Conservation (phyloP, 192 early-diverging fungal species). For the Kickxella alabastrina region DNA sequence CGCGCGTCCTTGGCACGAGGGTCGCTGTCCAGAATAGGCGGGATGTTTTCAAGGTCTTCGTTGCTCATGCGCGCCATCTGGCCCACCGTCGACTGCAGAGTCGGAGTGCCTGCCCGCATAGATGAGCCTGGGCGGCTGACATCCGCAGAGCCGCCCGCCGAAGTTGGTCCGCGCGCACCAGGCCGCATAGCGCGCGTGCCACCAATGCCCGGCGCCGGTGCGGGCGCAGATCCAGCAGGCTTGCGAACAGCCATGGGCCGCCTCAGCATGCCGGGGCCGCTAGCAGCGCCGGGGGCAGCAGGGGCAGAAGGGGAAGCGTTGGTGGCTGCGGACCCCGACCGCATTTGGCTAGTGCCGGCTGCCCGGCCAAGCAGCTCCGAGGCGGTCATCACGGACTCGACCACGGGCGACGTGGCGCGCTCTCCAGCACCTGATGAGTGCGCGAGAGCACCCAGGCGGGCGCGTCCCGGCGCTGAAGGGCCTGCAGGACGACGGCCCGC, state of each 20-base stretch:
- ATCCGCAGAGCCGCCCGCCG: constrained; percentile 4
- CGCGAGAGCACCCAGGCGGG: constrained; percentile 5
- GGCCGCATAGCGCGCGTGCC: constrained; percentile 16
- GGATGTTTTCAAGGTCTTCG: constrained; percentile 44
- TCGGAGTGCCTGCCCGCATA: constrained; percentile 8
- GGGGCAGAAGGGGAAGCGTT: neutral
- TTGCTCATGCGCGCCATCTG: constrained; percentile 44
- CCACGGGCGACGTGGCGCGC: constrained; percentile 27
- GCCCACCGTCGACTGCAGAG: constrained; percentile 9
- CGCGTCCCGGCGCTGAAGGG: neutral
- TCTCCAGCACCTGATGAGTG: neutral
- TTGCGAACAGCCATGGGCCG: constrained; percentile 47
- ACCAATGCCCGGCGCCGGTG: constrained; percentile 1
- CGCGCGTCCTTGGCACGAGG: constrained; percentile 63
- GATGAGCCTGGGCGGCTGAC: constrained; percentile 32
- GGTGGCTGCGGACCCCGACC: neutral
- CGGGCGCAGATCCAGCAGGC: constrained; percentile 9
- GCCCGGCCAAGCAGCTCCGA: constrained; percentile 43
- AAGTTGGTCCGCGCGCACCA: constrained; percentile 9
- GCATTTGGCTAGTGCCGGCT: neutral
- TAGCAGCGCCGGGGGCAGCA: neutral
- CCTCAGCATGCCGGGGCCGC: constrained; percentile 36
- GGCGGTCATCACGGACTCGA: constrained; percentile 49
- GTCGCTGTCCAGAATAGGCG: constrained; percentile 65
- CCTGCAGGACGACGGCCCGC: constrained; percentile 10